These are phyloP conservation scores for Cyberlindnera lachancei DNA, from an alignment of 805 yeast genomes.

Conservation along the genomic window DNA sequence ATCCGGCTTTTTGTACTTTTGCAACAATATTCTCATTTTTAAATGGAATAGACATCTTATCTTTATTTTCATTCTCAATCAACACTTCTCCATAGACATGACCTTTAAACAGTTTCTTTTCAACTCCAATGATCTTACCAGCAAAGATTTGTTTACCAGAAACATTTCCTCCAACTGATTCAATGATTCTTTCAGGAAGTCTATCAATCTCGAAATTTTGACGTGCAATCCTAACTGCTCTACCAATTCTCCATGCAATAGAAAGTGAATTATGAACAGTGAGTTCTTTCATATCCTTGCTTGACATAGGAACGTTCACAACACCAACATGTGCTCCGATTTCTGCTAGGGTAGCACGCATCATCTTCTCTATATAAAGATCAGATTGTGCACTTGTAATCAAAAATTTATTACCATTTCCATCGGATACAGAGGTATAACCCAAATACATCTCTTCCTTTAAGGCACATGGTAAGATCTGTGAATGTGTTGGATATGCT, in stretches of 20 bases:
- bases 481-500: constrained; percentile 40
- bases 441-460: constrained; percentile 12
- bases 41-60: constrained; percentile 34
- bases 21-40: constrained; percentile 40
- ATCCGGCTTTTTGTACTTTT: no score
- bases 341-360: constrained; percentile 37
- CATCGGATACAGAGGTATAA: constrained; percentile 29
- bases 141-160: constrained; percentile 24
- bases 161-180: constrained; percentile 30
- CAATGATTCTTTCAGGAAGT: constrained; percentile 29
- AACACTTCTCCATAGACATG: constrained; percentile 38
- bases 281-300: constrained; percentile 23
- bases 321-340: constrained; percentile 34
- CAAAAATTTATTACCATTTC: constrained; percentile 34
- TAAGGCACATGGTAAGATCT: constrained; percentile 29
- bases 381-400: constrained; percentile 28
- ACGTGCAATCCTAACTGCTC: constrained; percentile 33
- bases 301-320: constrained; percentile 25
- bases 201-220: constrained; percentile 29
- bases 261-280: constrained; percentile 31
- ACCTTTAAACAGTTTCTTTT: constrained; percentile 33
- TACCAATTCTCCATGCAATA: constrained; percentile 40
- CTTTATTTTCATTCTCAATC: constrained; percentile 20
- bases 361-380: constrained; percentile 27
- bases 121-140: constrained; percentile 39